Evolutionary conservation across 139 green algal genomes (phyloP).

Genomic region (Edaphochlamys debaryana): DNA sequence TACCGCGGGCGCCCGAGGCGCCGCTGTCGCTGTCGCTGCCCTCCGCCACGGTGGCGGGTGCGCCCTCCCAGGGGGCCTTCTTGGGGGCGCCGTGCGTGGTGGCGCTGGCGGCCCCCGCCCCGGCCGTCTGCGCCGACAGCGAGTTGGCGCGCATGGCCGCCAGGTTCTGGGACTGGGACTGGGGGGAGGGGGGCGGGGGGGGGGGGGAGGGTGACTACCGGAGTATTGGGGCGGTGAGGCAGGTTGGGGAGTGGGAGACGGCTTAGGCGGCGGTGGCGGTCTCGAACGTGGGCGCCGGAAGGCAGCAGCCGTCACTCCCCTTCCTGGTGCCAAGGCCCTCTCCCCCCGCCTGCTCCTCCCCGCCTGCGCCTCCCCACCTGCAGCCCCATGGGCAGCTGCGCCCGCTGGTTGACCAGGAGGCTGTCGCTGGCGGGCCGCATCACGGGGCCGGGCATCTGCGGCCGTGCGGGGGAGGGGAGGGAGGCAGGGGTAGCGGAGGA

Average conservation of each 20-base stretch:
- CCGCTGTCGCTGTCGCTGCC: slow-evolving; percentile 30
- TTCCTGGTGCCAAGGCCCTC: no score
- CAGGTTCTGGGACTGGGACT: background rate
- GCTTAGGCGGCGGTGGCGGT: no score
- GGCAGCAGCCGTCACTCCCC: no score
- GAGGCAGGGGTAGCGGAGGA: background rate
- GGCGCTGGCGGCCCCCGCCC: background rate
- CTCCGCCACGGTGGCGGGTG: background rate
- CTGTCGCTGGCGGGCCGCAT: slow-evolving; percentile 21
- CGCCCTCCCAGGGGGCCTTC: background rate
- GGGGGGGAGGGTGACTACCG: no score
- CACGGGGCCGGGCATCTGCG: background rate
- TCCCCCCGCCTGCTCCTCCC: no score
- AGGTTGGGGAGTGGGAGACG: no score
- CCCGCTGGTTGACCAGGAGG: slow-evolving; percentile 25
- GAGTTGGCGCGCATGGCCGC: slow-evolving; percentile 17
- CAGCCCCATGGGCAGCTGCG: background rate
- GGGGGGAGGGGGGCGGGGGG: background rate
- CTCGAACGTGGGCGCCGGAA: no score
- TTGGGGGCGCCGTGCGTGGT: background rate
- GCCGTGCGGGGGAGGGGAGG: no score
- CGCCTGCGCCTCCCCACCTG: no score
- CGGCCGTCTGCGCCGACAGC: slow-evolving; percentile 5
- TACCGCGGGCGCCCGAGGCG: background rate
- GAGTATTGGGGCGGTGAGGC: background rate